Conservation (phyloP, 495 filamentous ascomycete genomes). For the Cercophora sp. region DNA sequence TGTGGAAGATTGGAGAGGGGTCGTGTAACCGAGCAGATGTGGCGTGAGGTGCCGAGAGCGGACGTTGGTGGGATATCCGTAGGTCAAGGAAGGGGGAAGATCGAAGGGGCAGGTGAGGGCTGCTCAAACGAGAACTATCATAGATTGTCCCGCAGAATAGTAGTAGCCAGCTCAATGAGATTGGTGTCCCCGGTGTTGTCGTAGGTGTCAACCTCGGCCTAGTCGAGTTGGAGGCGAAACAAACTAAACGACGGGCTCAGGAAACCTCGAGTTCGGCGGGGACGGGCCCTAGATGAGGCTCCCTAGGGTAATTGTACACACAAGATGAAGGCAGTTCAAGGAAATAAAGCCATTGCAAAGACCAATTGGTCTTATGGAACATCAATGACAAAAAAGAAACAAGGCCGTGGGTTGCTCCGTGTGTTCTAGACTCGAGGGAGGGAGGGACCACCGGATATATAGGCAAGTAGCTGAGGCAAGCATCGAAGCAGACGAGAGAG, state of each 20-base stretch:
- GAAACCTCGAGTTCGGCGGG: slow-evolving; percentile 17
- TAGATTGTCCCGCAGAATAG: no score
- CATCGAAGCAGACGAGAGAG: slow-evolving; percentile 10
- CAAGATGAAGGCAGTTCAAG: slow-evolving; percentile 24
- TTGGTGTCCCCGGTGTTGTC: slow-evolving; percentile 12
- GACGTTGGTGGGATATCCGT: no score
- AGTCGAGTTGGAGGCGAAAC: slow-evolving; percentile 17
- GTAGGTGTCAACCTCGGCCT: slow-evolving; percentile 12
- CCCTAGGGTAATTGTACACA: slow-evolving; percentile 18
- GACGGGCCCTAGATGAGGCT: background rate
- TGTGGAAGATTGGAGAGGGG: no score
- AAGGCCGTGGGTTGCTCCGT: slow-evolving; percentile 29
- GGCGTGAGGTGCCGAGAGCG: no score
- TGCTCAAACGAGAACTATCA: no score
- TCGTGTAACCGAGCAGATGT: no score
- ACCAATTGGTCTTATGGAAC: slow-evolving; percentile 33
- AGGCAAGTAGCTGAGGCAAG: slow-evolving; percentile 24
- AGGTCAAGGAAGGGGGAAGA: no score
- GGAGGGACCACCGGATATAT: slow-evolving; percentile 44
- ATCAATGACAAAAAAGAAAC: slow-evolving; percentile 34
- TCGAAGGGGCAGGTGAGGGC: no score
- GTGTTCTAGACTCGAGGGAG: slow-evolving; percentile 36
- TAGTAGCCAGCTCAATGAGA: no score
- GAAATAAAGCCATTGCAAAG: slow-evolving; percentile 41
- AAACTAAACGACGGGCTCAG: slow-evolving; percentile 30